A percentile compares a stretch with the other conserved stretches of the same genome.
These are phyloP conservation scores for Chaetoceros muelleri DNA, from an alignment of 108 stramenopile species.

Conservation along the genomic window DNA sequence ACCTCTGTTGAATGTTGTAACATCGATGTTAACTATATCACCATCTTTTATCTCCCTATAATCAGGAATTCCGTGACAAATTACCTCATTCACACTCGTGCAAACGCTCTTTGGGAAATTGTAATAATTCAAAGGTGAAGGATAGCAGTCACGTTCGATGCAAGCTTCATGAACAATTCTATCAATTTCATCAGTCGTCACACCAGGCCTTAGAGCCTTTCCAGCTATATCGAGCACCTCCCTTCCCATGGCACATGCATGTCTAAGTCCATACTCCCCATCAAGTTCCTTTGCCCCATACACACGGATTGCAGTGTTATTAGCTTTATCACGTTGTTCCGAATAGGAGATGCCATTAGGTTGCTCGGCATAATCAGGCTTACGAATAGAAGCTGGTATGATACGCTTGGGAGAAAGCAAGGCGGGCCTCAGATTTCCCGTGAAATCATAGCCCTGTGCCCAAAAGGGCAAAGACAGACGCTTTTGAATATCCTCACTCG, in stretches of 20 bases:
- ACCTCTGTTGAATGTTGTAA: constrained; percentile 80
- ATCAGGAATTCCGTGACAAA: constrained; percentile 93
- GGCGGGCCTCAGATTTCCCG: constrained; percentile 60
- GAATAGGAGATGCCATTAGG: constrained; percentile 48
- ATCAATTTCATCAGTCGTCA: constrained; percentile 98
- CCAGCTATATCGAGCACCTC: constrained; percentile 94
- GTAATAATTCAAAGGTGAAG: constrained; percentile 96
- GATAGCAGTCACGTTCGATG: constrained; percentile 90
- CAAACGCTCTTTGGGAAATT: constrained; percentile 95
- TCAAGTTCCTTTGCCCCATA: constrained; percentile 80
- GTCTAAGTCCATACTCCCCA: constrained; percentile 73
- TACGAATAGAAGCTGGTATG: constrained; percentile 47
- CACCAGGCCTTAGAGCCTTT: constrained; percentile 77
- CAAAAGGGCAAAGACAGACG: constrained; percentile 56
- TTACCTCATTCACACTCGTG: constrained; percentile 95
- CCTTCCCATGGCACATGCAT: constrained; percentile 88
- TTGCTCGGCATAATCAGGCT: constrained; percentile 78
- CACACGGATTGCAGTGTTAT: constrained; percentile 58
- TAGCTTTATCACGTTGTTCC: constrained; percentile 61
- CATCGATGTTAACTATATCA: constrained; percentile 97
- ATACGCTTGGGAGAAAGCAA: constrained; percentile 48
- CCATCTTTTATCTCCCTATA: constrained; percentile 88
- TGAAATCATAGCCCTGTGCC: constrained; percentile 53
- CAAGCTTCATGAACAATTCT: constrained; percentile 85
- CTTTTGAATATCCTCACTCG: constrained; percentile 31